Base-by-base conservation (phyloP, 2,329 filamentous ascomycete species). In the Claviceps cyperi region DNA sequence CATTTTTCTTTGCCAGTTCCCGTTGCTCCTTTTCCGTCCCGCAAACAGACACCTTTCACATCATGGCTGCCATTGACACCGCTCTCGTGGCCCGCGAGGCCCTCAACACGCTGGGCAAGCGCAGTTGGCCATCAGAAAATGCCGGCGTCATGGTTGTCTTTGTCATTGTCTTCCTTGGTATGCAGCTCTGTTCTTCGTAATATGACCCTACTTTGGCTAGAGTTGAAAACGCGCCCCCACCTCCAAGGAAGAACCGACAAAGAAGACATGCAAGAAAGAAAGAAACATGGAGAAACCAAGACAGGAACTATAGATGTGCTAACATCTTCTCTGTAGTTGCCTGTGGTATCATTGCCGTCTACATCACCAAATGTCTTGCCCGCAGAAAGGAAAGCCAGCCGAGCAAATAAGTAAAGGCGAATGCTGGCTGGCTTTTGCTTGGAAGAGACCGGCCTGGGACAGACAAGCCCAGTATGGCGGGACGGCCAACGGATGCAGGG, bases 61-160 rank as follows among this genome's bases (percentile, higher is more conserved):
- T 58, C 65, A 71, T 71, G 68, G 66, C 67, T 58, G 66, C 63
- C 59, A 66, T 70, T 58, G 61, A 64, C 58, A 57, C 64, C 43
- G 47, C 55, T 40, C 52, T 58, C 51, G 54, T 69, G 54, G 63
- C 65, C 59, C 68, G 66, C 58, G 63, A 67, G 50, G 47, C 43
- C 43, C 15, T 22, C 2, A 39, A 47, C 58, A 46, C 67, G 58
- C 60, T 70, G 45, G 59, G 56, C 56, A 69, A 68, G 66, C 68
- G 69, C 54, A 70, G 63, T 64, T 71, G 66, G 66, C 59, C 69
- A 48, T 51, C 60, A 32, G 54, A 58, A 50, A 63, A 71, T 49
- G 59, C 60, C 48, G 69, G 69, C 58, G 66, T 69, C 55, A 61
- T 71, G 53, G 62, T 69, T 48, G 69, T 71, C 56, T 69, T 71